Evolutionary conservation across 106 monocot genomes (phyloP), one percentile per base, ranked within the genome.

Genomic region (Posidonia australis): DNA sequence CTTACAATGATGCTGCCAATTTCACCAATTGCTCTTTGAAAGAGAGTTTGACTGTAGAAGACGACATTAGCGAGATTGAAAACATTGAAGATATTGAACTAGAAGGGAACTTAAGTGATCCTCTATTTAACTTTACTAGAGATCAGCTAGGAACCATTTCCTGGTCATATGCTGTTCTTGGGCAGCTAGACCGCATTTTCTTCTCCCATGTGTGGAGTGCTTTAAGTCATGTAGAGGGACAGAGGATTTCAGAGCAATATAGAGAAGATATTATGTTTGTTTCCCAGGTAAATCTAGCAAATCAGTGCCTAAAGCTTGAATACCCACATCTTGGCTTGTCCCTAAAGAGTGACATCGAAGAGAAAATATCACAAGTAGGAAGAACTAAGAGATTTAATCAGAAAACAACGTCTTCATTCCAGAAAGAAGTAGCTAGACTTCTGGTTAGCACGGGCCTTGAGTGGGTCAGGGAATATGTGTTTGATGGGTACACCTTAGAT

Each of bases 101-200:
- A 4, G 57, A 64, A 25, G 42, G n/a, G 28, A 16, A 21, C 58
- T 44, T n/a, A 47, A 31, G 5, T 31, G 25, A 17, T 17, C 43
- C 41, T 48, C 19, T 51, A 1, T 64, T 90, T 55, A 77, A 77
- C 44, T 91, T 98, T 51, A 85, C 52, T 9, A 78, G 87, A 72
- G 85, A 83, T 75, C 98, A 98, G 70, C 71, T 98, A 49, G 98
- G 87, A 11, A 98, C 85, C 41, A 71, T 98, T 58, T 76, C 84
- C 46, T 98, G 98, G 98, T 91, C 98, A 20, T 91, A 83, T 69
- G 77, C 87, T 68, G 91, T 91, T 79, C 78, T 98, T 65, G 91
- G 85, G 23, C 71, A 75, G 53, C 78, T 88, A 83, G 78, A 83
- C 56, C 78, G 85, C 9, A 56, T 24, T 32, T 98, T 98, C 77